Conservation (phyloP, 441 rosid species). For the Isatis lusitanica region DNA sequence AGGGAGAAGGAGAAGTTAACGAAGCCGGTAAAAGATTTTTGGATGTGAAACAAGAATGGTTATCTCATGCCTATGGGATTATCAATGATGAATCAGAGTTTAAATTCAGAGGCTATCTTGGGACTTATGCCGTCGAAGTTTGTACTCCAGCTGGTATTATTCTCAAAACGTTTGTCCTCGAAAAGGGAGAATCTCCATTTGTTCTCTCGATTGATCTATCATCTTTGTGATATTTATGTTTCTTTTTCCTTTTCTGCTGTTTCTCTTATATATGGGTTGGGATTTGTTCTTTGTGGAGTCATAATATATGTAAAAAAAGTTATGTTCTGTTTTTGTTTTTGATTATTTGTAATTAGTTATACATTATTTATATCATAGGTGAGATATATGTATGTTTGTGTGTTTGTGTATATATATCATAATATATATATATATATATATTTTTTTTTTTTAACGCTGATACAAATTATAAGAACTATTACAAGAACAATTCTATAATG, state of each 20-base stretch:
- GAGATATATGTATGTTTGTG: too few relatives aligned
- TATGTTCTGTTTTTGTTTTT: too few relatives aligned
- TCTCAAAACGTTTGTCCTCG: slow-evolving; percentile 56
- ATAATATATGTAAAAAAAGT: background rate
- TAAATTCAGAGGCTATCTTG: slow-evolving; percentile 80
- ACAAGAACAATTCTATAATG: too few relatives aligned
- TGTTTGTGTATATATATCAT: too few relatives aligned
- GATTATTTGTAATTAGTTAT: too few relatives aligned
- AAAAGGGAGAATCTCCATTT: slow-evolving; percentile 60
- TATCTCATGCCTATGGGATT: slow-evolving; percentile 52
- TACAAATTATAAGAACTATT: too few relatives aligned
- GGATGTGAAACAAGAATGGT: slow-evolving; percentile 76
- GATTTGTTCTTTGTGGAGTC: background rate
- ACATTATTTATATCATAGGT: too few relatives aligned
- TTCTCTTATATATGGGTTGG: background rate
- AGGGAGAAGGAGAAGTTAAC: slow-evolving; percentile 82
- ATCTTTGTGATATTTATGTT: slow-evolving; percentile 10
- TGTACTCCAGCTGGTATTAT: slow-evolving; percentile 42
- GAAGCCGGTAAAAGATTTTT: slow-evolving; percentile 71
- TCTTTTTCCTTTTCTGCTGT: background rate
- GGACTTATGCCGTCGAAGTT: slow-evolving; percentile 59
- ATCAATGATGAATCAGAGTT: slow-evolving; percentile 60
- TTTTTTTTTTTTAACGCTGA: too few relatives aligned
- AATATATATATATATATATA: too few relatives aligned
- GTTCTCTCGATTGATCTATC: slow-evolving; percentile 51